These are phyloP conservation scores for Uronychia setigera DNA, from an alignment of 73 alveolate species.

Conservation along the genomic window DNA sequence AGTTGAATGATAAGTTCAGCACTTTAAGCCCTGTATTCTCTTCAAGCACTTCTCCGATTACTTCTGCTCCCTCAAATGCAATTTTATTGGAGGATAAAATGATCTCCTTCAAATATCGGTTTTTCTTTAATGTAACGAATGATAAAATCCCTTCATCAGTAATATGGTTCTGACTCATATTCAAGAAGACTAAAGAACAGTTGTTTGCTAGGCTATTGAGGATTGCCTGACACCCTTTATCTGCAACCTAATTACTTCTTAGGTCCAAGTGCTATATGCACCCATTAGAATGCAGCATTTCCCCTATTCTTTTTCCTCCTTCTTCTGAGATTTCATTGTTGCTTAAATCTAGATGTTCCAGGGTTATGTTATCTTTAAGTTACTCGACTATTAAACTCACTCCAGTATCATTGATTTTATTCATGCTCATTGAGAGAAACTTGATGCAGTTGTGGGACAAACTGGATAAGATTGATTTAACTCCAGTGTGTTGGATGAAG, in stretches of 20 bases:
- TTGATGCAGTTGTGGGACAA: too few relatives aligned
- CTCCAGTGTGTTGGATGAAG: too few relatives aligned
- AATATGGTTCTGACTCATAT: background rate
- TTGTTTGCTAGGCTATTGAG: too few relatives aligned
- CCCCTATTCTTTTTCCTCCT: conserved; percentile 5
- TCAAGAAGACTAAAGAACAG: background rate
- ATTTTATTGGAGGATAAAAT: background rate
- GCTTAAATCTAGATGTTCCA: background rate
- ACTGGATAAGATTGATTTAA: too few relatives aligned
- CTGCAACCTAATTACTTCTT: background rate
- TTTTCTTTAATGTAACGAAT: background rate
- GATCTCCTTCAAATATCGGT: background rate
- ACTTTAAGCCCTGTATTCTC: background rate
- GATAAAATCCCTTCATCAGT: conserved; percentile 1
- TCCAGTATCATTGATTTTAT: background rate
- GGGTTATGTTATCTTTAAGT: background rate
- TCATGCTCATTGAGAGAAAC: too few relatives aligned
- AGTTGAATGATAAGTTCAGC: background rate
- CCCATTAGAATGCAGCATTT: background rate
- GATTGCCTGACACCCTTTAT: background rate
- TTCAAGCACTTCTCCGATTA: conserved; percentile 3
- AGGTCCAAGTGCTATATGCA: background rate
- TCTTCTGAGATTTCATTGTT: background rate
- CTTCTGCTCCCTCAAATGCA: conserved; percentile 15
- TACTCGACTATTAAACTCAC: background rate